phyloP scores from a whole-genome alignment of 768 basidiomycete species.

The Gloeophyllum trabeum region DNA sequence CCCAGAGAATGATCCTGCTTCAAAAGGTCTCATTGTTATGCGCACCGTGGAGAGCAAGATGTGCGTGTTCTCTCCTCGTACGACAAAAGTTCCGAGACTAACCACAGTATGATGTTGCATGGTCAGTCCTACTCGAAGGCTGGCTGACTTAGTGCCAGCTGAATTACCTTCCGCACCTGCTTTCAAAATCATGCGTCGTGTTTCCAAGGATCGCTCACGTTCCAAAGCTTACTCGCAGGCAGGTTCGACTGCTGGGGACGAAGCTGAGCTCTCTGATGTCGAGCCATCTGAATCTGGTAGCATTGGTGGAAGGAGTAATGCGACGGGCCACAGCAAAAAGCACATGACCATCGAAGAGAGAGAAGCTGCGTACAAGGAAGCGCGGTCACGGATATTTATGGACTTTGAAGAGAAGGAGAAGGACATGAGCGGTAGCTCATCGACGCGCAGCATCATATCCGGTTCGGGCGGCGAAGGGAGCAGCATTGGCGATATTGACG shows the following conservation, averaged over 20 bases:
- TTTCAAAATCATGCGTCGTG: constrained; percentile 82
- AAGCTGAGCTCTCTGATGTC: constrained; percentile 65
- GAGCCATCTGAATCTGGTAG: constrained; percentile 80
- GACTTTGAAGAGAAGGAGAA: constrained; percentile 61
- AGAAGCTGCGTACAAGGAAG: constrained; percentile 83
- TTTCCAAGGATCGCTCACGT: constrained; percentile 37
- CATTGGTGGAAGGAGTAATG: constrained; percentile 55
- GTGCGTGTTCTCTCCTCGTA: constrained; percentile 23
- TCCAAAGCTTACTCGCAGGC: constrained; percentile 58
- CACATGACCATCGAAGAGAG: constrained; percentile 76
- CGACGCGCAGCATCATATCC: constrained; percentile 59
- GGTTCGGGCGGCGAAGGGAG: constrained; percentile 50
- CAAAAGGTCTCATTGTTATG: constrained; percentile 51
- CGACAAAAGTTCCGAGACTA: neutral
- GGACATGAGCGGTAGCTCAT: constrained; percentile 68
- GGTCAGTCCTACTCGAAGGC: constrained; percentile 52
- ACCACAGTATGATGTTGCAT: constrained; percentile 5
- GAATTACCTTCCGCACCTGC: constrained; percentile 63
- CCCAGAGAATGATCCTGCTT: constrained; percentile 54
- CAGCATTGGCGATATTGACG: constrained; percentile 56
- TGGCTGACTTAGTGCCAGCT: constrained; percentile 69
- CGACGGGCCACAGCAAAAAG: constrained; percentile 49
- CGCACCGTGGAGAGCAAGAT: constrained; percentile 59
- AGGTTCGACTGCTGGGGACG: constrained; percentile 64
- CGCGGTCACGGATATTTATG: constrained; percentile 80